phyloP scores from a whole-genome alignment of 2,329 filamentous ascomycete genomes.

The Rhinocladiella mackenziei region DNA sequence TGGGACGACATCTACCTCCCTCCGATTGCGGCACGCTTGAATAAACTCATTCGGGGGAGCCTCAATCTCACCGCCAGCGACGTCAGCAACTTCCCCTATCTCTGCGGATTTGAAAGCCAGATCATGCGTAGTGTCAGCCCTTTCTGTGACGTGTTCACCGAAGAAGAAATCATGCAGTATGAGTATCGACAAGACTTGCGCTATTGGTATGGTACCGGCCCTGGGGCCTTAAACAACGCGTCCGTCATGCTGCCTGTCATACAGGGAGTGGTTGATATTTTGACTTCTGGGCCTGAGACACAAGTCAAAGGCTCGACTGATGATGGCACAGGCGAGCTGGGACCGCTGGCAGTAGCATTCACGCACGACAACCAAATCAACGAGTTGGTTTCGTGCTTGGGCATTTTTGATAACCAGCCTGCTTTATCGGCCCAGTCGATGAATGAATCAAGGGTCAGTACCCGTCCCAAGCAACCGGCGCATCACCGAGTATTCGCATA shows the following conservation, averaged over 20 bases:
- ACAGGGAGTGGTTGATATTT: conserved; percentile 50
- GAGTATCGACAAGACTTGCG: conserved; percentile 66
- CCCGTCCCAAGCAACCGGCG: too few species aligned
- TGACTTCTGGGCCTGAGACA: conserved; percentile 53
- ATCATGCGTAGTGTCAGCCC: conserved; percentile 59
- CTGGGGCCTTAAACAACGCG: conserved; percentile 51
- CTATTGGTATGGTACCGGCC: conserved; percentile 63
- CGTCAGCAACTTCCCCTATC: conserved; percentile 58
- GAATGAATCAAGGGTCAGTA: too few species aligned
- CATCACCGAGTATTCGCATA: too few species aligned
- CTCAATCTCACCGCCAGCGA: conserved; percentile 54
- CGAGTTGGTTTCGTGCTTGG: conserved; percentile 57
- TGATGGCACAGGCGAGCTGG: conserved; percentile 45
- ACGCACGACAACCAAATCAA: conserved; percentile 64
- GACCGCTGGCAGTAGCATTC: conserved; percentile 56
- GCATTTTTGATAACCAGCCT: conserved; percentile 57
- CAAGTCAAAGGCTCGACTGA: too few species aligned
- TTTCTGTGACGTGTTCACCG: conserved; percentile 60
- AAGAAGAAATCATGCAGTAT: conserved; percentile 59
- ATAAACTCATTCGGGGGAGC: conserved; percentile 50
- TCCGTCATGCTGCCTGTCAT: conserved; percentile 62
- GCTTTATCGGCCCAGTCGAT: conserved; percentile 47
- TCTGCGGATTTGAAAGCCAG: conserved; percentile 67
- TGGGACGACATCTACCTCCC: conserved; percentile 55
- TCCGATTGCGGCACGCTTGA: conserved; percentile 52